These are phyloP conservation scores for Sporothrix euskadiensis DNA, from an alignment of 2,329 filamentous ascomycete species.

Conservation along the genomic window DNA sequence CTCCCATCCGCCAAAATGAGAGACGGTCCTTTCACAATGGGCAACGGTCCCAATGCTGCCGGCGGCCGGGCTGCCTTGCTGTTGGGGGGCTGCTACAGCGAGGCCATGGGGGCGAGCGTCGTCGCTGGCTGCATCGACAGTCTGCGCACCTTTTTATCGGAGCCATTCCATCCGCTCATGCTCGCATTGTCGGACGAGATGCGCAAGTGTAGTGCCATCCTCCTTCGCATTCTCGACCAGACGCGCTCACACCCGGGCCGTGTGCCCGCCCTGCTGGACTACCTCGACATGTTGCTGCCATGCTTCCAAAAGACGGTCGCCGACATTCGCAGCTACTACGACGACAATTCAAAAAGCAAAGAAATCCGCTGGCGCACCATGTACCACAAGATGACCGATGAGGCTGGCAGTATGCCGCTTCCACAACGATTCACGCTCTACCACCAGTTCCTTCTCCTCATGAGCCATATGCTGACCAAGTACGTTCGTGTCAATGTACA, in stretches of 20 bases:
- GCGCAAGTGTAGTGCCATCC: conserved; percentile 45
- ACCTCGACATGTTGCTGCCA: conserved; percentile 58
- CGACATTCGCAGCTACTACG: conserved; percentile 55
- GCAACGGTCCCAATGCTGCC: neutral
- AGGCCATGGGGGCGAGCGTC: conserved; percentile 55
- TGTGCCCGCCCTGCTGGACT: conserved; percentile 54
- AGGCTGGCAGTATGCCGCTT: conserved; percentile 53
- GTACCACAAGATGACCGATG: conserved; percentile 57
- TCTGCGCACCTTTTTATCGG: conserved; percentile 49
- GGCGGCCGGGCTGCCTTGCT: conserved; percentile 38
- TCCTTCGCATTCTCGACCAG: conserved; percentile 57
- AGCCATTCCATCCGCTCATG: conserved; percentile 50
- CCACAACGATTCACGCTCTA: conserved; percentile 57
- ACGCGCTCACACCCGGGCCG: conserved; percentile 54
- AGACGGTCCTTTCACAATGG: neutral
- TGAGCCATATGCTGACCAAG: conserved; percentile 55
- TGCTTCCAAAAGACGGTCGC: conserved; percentile 54
- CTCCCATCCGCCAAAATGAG: neutral
- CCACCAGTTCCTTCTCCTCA: conserved; percentile 53
- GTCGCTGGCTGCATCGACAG: conserved; percentile 52
- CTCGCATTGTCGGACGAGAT: conserved; percentile 52
- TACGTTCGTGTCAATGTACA: conserved; percentile 34
- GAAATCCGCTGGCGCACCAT: conserved; percentile 59
- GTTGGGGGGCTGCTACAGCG: conserved; percentile 55
- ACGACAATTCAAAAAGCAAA: conserved; percentile 51